A percentile compares a stretch with the other conserved stretches of the same genome.
Evolutionary conservation across 106 monocot species (phyloP).

Genomic region (Iris macrosiphon): DNA sequence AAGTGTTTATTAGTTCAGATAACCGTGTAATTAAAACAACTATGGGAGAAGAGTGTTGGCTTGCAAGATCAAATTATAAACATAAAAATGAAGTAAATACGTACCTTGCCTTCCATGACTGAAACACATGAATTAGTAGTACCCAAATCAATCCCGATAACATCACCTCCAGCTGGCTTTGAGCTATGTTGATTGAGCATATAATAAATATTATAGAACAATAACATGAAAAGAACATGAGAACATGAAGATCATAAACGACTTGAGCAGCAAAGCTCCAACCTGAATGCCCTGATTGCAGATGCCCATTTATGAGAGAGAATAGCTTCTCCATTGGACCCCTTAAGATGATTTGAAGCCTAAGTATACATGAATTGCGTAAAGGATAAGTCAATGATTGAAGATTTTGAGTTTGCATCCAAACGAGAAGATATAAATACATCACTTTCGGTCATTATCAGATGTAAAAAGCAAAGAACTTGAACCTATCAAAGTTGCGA

Average conservation of each 20-base stretch:
- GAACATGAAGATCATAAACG: not conserved
- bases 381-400: not conserved
- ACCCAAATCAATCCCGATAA: slow-evolving; percentile 75
- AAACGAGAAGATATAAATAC: too few relatives aligned
- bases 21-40: too few relatives aligned
- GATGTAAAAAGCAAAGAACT: too few relatives aligned
- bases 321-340: slow-evolving; percentile 10
- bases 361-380: slow-evolving; percentile 5
- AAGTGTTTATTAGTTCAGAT: too few relatives aligned
- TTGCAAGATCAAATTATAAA: too few relatives aligned
- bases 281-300: slow-evolving; percentile 55
- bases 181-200: slow-evolving; percentile 31
- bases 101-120: slow-evolving; percentile 86
- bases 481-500: too few relatives aligned
- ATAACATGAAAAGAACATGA: not conserved
- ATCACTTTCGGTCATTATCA: too few relatives aligned
- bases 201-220: not conserved
- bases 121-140: slow-evolving; percentile 87
- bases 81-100: not conserved
- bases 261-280: not conserved
- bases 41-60: too few relatives aligned
- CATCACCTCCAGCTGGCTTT: slow-evolving; percentile 45
- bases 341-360: slow-evolving; percentile 25
- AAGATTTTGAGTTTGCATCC: too few relatives aligned
- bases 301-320: slow-evolving; percentile 28